Conservation (phyloP, 2,329 filamentous ascomycete species). For the Talaromyces sp. region DNA sequence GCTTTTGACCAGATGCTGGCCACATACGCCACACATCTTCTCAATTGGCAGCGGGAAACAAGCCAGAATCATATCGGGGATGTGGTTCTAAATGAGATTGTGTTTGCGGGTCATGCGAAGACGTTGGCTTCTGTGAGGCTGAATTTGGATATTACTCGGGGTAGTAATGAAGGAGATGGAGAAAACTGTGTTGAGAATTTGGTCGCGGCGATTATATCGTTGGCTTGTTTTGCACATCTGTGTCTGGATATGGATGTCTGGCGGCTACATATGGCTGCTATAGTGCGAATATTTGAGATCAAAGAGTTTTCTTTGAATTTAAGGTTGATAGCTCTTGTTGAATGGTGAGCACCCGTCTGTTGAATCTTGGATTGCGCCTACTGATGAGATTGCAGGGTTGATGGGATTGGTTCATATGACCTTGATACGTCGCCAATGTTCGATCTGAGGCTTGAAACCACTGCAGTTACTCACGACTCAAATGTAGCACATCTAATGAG, state of each 20-base stretch:
- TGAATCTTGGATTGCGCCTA: background rate
- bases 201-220: background rate
- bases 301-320: background rate
- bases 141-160: background rate
- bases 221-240: conserved; percentile 3
- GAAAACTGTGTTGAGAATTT: background rate
- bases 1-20: conserved; percentile 9
- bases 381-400: background rate
- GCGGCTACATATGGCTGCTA: background rate
- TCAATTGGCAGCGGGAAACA: background rate
- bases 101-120: background rate
- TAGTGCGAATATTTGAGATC: background rate
- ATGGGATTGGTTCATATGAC: conserved; percentile 1
- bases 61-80: background rate
- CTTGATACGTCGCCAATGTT: background rate
- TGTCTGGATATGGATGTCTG: background rate
- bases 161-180: no score
- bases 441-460: background rate
- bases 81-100: background rate
- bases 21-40: background rate
- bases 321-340: background rate
- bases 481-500: no score
- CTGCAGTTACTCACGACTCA: no score
- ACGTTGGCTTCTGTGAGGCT: background rate
- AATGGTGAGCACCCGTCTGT: background rate